Percentiles rank a stretch among this genome's conserved stretches.
phyloP scores from a whole-genome alignment of 2,329 filamentous ascomycete genomes.

The Didymella sp. region DNA sequence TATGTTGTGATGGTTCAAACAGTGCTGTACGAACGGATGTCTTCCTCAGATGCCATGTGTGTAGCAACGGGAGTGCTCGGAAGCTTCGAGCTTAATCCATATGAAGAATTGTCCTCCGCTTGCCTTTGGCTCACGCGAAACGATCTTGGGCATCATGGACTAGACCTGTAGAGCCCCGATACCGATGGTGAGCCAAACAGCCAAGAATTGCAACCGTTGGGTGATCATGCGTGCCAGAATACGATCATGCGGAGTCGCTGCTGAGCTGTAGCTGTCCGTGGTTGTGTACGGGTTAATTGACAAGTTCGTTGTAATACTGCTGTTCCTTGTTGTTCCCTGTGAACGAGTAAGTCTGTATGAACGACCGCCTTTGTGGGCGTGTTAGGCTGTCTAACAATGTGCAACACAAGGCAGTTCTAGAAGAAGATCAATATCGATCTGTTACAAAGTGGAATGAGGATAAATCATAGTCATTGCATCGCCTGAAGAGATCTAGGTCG shows the following conservation, averaged over 20 bases:
- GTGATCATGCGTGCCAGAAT: not conserved
- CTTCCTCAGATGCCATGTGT: not conserved
- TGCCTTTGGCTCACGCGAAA: not conserved
- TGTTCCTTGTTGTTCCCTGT: not conserved
- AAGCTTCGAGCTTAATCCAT: not conserved
- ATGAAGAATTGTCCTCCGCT: not conserved
- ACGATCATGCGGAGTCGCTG: not conserved
- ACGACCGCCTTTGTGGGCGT: not conserved
- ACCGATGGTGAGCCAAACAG: not conserved
- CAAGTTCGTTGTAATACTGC: not conserved
- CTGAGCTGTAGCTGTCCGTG: not conserved
- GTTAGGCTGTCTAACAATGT: not conserved
- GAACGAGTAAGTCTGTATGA: not conserved
- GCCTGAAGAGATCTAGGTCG: not conserved
- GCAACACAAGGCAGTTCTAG: not conserved
- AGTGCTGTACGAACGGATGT: not conserved
- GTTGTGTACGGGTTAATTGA: not conserved
- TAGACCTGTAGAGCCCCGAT: not conserved
- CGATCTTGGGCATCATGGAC: not conserved
- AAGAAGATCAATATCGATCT: not conserved
- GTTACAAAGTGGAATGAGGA: not conserved
- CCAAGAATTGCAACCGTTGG: not conserved
- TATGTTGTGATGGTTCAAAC: not conserved
- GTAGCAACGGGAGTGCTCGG: not conserved
- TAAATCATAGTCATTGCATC: not conserved